These are phyloP conservation scores for Citrus medica DNA, from an alignment of 345 rosid species.

Conservation along the genomic window DNA sequence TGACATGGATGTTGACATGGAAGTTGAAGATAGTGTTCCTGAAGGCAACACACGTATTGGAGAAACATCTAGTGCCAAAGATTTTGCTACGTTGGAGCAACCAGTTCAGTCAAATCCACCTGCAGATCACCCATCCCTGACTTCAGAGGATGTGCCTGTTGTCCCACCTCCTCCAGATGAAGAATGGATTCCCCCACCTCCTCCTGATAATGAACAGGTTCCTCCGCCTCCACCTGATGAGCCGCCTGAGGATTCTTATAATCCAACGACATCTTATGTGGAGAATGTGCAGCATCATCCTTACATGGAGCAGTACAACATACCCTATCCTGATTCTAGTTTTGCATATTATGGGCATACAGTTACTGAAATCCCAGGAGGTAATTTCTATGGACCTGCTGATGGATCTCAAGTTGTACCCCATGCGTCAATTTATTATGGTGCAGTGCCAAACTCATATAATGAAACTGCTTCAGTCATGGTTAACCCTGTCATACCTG, in stretches of 20 bases:
- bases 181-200: constrained; percentile 95
- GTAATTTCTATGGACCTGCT: constrained; percentile 57
- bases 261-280: constrained; percentile 39
- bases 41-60: constrained; percentile 8
- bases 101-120: constrained; percentile 38
- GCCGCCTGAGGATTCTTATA: constrained; percentile 52
- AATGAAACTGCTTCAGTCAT: constrained; percentile 46
- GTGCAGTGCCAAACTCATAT: constrained; percentile 48
- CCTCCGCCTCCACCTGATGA: constrained; percentile 82
- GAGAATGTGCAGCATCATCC: constrained; percentile 46
- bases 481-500: constrained; percentile 43
- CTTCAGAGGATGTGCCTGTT: constrained; percentile 24
- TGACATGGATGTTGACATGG: constrained; percentile 99
- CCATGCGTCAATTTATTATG: constrained; percentile 56
- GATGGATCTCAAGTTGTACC: constrained; percentile 65
- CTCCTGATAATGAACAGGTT: constrained; percentile 69
- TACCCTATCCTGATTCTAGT: constrained; percentile 47
- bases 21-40: constrained; percentile 69
- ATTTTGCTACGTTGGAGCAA: constrained; percentile 29
- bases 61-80: constrained; percentile 27
- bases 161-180: constrained; percentile 72
- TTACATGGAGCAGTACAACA: constrained; percentile 49
- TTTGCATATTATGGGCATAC: constrained; percentile 53
- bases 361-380: constrained; percentile 31
- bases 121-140: constrained; percentile 23